Base-by-base conservation (phyloP, 805 yeast genomes). In the Candida gorgasii region DNA sequence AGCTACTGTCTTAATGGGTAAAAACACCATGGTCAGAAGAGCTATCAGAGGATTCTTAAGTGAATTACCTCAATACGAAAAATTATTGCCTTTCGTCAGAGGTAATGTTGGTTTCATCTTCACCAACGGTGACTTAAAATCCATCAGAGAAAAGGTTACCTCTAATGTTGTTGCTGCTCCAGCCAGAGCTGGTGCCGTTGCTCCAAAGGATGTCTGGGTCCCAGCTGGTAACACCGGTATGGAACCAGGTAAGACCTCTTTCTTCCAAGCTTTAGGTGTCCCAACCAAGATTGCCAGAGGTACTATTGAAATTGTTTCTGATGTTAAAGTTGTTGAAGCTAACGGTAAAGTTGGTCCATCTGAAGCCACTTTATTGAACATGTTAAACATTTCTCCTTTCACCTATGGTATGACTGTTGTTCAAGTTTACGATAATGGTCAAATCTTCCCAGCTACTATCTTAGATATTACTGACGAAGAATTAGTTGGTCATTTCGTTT, bases 231-330 rank as follows among this genome's bases (percentile, higher is more conserved):
- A 93, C 96, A 93, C 99, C 63, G 97, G 98, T 86, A 90, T 93
- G 96, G 99, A 93, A 81, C 99, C 99, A 77, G 98, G 98, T 86
- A 93, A 93, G 89, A 93, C 99, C 69, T 93, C 99, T 72, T 93
- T 93, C 95, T 93, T 93, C 98, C 99, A 93, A 84, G 99, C 99
- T 71, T 84, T 93, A 67, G 98, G 98, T 88, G 97, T 93, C 67
- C 99, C 99, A 84, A 93, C 99, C 88, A 93, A 93, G 95, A 93
- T 93, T 89, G 93, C 96, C 77, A 90, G 99, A 87, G 99, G 99
- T 93, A 89, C 97, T 79, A 93, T 93, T 84, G 99, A 93, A 81
- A 93, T 93, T 77, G 89, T 89, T 74, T 76, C 86, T 63, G 99
- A 93, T 70, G 96, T 93, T 67, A 87, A 87, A 81, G 96, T 93